Evolutionary conservation across 768 basidiomycete species (phyloP).

Genomic region (Candolleomyces aberdarensis): DNA sequence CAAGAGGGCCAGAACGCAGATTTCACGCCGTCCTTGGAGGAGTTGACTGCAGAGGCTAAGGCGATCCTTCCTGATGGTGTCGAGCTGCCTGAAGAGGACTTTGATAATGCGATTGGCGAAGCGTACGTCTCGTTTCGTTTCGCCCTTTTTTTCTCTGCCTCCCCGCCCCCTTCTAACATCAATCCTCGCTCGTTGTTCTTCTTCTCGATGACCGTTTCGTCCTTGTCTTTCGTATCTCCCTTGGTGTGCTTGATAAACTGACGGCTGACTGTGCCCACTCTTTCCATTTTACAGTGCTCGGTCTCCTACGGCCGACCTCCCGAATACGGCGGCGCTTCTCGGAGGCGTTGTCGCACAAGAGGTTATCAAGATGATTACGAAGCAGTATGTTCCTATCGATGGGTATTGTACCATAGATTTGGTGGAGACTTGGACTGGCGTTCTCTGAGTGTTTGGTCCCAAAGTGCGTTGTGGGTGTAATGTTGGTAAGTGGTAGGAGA

Average conservation of each 20-base stretch:
- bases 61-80: conserved; percentile 46
- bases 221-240: not conserved
- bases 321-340: conserved; percentile 90
- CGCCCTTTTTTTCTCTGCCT: too few species aligned
- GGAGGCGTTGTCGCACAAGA: conserved; percentile 96
- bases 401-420: conserved; percentile 86
- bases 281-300: conserved; percentile 54
- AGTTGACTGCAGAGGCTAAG: conserved; percentile 49
- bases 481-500: too few species aligned
- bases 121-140: conserved; percentile 48
- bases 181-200: not conserved
- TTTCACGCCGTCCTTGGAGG: conserved; percentile 42
- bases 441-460: conserved; percentile 16
- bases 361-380: conserved; percentile 94
- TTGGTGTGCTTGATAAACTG: too few species aligned
- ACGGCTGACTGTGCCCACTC: conserved; percentile 2
- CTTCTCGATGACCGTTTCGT: too few species aligned
- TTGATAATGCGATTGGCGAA: conserved; percentile 67
- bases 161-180: too few species aligned
- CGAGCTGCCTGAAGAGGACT: conserved; percentile 48
- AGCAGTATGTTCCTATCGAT: conserved; percentile 89
- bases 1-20: conserved; percentile 2
- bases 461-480: too few species aligned
- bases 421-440: conserved; percentile 73
- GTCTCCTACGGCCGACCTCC: conserved; percentile 79